Conservation (phyloP, 1,139 yeast genomes). For the Ashbya aceris region DNA sequence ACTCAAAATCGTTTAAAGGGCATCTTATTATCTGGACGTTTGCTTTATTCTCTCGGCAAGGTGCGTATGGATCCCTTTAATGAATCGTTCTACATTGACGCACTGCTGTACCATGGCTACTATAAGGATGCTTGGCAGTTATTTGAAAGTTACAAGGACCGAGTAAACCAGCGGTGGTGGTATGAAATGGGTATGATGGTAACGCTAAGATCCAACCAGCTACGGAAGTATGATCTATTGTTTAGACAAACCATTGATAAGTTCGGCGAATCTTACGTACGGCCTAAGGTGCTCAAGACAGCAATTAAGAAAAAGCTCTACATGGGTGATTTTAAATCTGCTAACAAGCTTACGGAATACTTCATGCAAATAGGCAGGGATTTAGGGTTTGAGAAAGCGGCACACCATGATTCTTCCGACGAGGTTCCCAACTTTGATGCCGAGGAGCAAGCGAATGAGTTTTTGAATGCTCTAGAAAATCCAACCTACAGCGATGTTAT, state of each 20-base stretch:
- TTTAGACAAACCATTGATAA: slow-evolving; percentile 13
- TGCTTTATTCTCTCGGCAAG: slow-evolving; percentile 21
- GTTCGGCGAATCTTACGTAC: slow-evolving; percentile 16
- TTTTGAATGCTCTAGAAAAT: slow-evolving; percentile 18
- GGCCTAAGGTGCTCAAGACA: slow-evolving; percentile 18
- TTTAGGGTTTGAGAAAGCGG: slow-evolving; percentile 13
- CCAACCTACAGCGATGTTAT: slow-evolving; percentile 18
- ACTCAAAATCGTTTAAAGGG: slow-evolving; percentile 16
- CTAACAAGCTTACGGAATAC: slow-evolving; percentile 15
- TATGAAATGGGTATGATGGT: slow-evolving; percentile 31
- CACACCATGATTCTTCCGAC: neutral
- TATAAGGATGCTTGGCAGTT: slow-evolving; percentile 25
- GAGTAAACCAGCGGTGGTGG: slow-evolving; percentile 33
- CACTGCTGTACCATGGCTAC: slow-evolving; percentile 25
- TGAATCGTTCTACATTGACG: slow-evolving; percentile 29
- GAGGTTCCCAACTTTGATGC: slow-evolving; percentile 12
- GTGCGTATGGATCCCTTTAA: slow-evolving; percentile 29
- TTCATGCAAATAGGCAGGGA: slow-evolving; percentile 13
- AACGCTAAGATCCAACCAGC: slow-evolving; percentile 24
- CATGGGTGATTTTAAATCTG: slow-evolving; percentile 12
- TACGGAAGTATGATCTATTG: slow-evolving; percentile 25
- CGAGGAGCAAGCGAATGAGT: slow-evolving; percentile 21
- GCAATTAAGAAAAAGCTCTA: slow-evolving; percentile 21
- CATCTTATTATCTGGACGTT: slow-evolving; percentile 19
- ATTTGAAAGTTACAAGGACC: slow-evolving; percentile 20